Base-by-base conservation (phyloP, 2,329 filamentous ascomycete species). In the Teratosphaeria zuluensis region DNA sequence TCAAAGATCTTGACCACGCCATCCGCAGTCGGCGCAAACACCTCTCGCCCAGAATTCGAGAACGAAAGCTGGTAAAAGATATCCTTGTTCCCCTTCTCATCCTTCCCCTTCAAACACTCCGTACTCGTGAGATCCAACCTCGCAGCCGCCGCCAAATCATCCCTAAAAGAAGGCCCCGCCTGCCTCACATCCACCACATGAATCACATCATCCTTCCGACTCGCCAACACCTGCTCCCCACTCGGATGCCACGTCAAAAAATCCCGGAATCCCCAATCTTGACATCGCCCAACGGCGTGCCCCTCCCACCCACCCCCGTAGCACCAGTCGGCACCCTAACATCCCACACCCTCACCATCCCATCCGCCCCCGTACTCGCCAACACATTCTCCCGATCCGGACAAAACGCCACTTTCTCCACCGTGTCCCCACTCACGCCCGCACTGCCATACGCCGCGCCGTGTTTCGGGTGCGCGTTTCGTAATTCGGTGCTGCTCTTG, bases 371-470 rank as follows among this genome's bases (percentile, higher is more conserved):
- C 56, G 89, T 81, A 69, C 86, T 90, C 64, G 86, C 89, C 8
- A 92, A 78, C 73, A 92, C 86, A 3, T 86, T 84, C 70, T 92
- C 89, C 70, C 86, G 88, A 59, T 82, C 80, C 0, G 89, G 89
- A 68, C 90, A 89, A 74, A 90, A 92, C 1, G 85, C 86, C 1
- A 92, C 84, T 68, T 87, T 87, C 69, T 91, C 88, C 53, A 92
- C 84, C 31, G 80, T 73, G 30, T 84, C 80, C 5, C 78, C 69
- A 70, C 89, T 84, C 31, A 86, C 85, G 14, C 64, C 61, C 4
- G 57, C 46, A 1, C 59, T 63, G 3, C 65, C 66, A 46, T n/a
- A 59, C 3, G 54, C 60, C 12, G 54, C 60, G 28, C 66, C 64
- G 31, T 58, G 61, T 54, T 65, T 66, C 3, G 60, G 21, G 38